Conservation (phyloP, 2,329 filamentous ascomycete species). For the Ophiocordyceps australis region DNA sequence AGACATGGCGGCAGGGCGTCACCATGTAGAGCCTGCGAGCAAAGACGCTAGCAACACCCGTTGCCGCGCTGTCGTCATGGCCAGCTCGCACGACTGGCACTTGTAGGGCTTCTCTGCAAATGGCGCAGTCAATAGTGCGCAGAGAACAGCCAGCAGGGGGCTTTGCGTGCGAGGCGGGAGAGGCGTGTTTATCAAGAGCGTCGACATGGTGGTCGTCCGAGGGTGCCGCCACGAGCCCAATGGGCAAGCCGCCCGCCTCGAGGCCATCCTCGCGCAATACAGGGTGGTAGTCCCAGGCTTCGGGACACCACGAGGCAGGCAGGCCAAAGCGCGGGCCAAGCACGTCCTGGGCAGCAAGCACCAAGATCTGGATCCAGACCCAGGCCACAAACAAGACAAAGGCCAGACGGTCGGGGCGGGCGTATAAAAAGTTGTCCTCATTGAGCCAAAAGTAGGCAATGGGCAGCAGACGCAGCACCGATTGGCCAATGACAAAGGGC, state of each 20-base stretch:
- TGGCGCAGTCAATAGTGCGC: conserved; percentile 71
- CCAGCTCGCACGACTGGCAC: conserved; percentile 59
- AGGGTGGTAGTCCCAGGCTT: conserved; percentile 90
- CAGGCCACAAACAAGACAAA: conserved; percentile 47
- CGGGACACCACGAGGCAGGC: conserved; percentile 46
- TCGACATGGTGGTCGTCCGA: not conserved
- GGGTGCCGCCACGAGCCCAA: conserved; percentile 37
- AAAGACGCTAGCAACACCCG: conserved; percentile 57
- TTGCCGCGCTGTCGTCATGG: conserved; percentile 33
- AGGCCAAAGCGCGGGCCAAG: conserved; percentile 81
- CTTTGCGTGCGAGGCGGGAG: conserved; percentile 2
- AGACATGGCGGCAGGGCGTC: conserved; percentile 89
- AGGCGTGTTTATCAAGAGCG: conserved; percentile 2
- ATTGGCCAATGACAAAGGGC: conserved; percentile 80
- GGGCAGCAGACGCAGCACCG: conserved; percentile 57
- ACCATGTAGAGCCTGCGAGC: conserved; percentile 85
- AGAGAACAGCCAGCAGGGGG: conserved; percentile 5
- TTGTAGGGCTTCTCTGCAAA: conserved; percentile 83
- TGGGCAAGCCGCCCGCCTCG: conserved; percentile 63
- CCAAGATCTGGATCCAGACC: conserved; percentile 73
- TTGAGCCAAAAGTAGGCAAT: conserved; percentile 74
- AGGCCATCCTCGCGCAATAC: conserved; percentile 67
- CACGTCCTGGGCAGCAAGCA: conserved; percentile 66
- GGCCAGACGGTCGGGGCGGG: conserved; percentile 45
- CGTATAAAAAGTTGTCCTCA: conserved; percentile 64